Evolutionary conservation across 1,284 basidiomycete genomes (phyloP).

Genomic region (Chondrostereum purpureum): DNA sequence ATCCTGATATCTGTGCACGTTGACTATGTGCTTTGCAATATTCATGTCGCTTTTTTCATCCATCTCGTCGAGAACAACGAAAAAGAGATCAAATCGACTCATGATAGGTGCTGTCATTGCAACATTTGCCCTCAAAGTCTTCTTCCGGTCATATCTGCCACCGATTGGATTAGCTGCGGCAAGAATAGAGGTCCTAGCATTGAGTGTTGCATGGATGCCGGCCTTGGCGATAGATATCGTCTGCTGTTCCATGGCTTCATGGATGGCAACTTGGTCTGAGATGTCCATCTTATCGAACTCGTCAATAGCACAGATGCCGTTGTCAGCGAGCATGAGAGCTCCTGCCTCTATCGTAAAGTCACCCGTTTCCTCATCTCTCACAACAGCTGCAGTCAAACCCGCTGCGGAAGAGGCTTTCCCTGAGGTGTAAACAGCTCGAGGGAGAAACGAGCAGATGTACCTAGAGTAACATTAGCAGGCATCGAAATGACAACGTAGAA

Average conservation of each 20-base stretch:
- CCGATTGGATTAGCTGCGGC: conserved; percentile 98
- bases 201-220: conserved; percentile 97
- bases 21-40: conserved; percentile 96
- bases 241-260: conserved; percentile 99
- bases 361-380: conserved; percentile 97
- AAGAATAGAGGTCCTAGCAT: conserved; percentile 95
- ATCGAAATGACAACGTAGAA: neutral
- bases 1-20: conserved; percentile 94
- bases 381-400: conserved; percentile 97
- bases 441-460: conserved; percentile 98
- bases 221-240: conserved; percentile 99
- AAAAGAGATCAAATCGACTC: conserved; percentile 98
- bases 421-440: conserved; percentile 97
- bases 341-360: conserved; percentile 99
- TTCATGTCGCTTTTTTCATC: conserved; percentile 90
- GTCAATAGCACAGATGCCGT: conserved; percentile 99
- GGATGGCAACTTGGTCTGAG: conserved; percentile 97
- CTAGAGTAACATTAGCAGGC: conserved; percentile 32
- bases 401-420: conserved; percentile 99
- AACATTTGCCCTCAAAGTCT: conserved; percentile 89
- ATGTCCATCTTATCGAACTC: conserved; percentile 99
- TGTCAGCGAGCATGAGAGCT: conserved; percentile 98
- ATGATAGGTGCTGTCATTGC: conserved; percentile 99
- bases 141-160: conserved; percentile 95
- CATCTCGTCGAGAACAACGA: conserved; percentile 97